Conservation (phyloP, 495 filamentous ascomycete genomes). For the Rhypophila decipiens region DNA sequence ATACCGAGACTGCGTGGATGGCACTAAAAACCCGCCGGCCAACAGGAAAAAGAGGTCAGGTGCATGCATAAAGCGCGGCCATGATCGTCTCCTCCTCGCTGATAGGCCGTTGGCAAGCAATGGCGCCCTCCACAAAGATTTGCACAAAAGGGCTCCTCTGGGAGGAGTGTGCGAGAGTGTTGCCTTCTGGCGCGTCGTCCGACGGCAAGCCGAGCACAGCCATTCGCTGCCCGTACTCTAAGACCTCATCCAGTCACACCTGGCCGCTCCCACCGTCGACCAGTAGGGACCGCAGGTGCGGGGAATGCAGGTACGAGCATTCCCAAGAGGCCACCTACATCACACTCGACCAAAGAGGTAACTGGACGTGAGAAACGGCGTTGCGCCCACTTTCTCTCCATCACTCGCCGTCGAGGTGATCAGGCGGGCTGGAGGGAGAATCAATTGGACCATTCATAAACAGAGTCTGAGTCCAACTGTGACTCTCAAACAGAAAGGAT, state of each 20-base stretch:
- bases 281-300: constrained; percentile 20
- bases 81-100: constrained; percentile 11
- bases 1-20: too few species aligned
- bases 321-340: constrained; percentile 23
- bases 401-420: too few species aligned
- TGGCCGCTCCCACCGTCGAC: constrained; percentile 4
- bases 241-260: constrained; percentile 17
- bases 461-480: too few species aligned
- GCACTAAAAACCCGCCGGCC: too few species aligned
- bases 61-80: constrained; percentile 25
- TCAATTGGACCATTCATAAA: too few species aligned
- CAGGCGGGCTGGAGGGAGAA: too few species aligned
- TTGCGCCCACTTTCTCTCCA: constrained; percentile 11
- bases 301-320: constrained; percentile 24
- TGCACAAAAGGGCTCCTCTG: constrained; percentile 17
- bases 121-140: constrained; percentile 21
- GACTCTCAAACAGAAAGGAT: too few species aligned
- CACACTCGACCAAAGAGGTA: constrained; percentile 8
- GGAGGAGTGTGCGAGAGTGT: not conserved
- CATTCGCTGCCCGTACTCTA: constrained; percentile 21
- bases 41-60: constrained; percentile 8
- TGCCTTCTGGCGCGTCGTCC: constrained; percentile 17
- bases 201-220: constrained; percentile 21
- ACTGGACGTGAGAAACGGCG: constrained; percentile 9
- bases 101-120: constrained; percentile 22